These are phyloP conservation scores for Kazachstania africana DNA, from an alignment of 805 yeast genomes.

Conservation along the genomic window DNA sequence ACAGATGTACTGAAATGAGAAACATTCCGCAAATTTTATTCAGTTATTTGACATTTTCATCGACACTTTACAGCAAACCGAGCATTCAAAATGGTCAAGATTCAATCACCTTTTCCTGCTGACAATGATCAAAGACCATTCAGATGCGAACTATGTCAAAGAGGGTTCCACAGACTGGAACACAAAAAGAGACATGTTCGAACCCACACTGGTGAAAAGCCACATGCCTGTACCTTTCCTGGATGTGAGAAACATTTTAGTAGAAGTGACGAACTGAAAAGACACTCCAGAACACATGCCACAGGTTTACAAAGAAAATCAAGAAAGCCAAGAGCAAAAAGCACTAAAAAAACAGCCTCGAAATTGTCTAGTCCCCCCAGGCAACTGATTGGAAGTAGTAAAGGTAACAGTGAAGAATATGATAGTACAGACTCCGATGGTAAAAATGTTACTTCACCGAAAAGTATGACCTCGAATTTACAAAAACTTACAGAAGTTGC, in stretches of 20 bases:
- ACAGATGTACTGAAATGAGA: too few species aligned
- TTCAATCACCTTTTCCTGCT: constrained; percentile 1
- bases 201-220: constrained; percentile 75
- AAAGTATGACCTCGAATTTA: too few species aligned
- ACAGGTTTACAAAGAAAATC: constrained; percentile 5
- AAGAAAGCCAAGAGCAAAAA: constrained; percentile 2
- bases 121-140: constrained; percentile 46
- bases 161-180: constrained; percentile 65
- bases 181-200: constrained; percentile 72
- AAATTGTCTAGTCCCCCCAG: neutral
- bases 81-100: constrained; percentile 1
- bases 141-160: constrained; percentile 56
- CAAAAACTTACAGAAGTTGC: too few species aligned
- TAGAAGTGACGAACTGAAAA: constrained; percentile 61
- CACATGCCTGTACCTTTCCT: constrained; percentile 62
- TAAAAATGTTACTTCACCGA: too few species aligned
- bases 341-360: neutral
- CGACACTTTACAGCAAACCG: neutral
- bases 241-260: constrained; percentile 60
- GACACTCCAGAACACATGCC: constrained; percentile 63
- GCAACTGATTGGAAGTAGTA: neutral
- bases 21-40: too few species aligned
- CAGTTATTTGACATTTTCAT: too few species aligned
- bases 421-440: too few species aligned
- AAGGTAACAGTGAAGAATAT: too few species aligned